Evolutionary conservation across 192 early-diverging fungal genomes (phyloP).

Genomic region (Rhizophagus prolifer): DNA sequence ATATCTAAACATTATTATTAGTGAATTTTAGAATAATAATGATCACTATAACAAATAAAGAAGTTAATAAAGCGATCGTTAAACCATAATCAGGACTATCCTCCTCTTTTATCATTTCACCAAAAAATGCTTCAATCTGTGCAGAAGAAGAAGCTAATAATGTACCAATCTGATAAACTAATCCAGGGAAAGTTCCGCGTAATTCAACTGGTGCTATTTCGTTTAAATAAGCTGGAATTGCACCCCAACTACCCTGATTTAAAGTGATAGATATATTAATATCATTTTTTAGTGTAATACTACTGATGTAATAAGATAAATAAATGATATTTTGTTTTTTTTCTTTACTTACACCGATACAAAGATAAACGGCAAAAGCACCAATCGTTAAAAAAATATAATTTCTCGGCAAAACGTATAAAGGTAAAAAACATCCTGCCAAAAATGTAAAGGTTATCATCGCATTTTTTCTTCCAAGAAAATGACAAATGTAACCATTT

Average conservation of each 20-base stretch:
- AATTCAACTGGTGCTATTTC: slow-evolving; percentile 68
- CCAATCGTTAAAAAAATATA: slow-evolving; percentile 36
- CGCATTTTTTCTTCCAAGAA: slow-evolving; percentile 59
- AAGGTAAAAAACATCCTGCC: slow-evolving; percentile 67
- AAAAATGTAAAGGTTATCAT: slow-evolving; percentile 52
- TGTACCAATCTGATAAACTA: slow-evolving; percentile 76
- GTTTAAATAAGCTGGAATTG: slow-evolving; percentile 67
- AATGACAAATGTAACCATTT: slow-evolving; percentile 69
- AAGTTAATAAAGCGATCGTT: slow-evolving; percentile 54
- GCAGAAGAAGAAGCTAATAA: slow-evolving; percentile 58
- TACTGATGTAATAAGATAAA: not conserved
- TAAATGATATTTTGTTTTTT: not conserved
- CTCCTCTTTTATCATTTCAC: slow-evolving; percentile 36
- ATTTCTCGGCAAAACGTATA: slow-evolving; percentile 58
- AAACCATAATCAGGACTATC: slow-evolving; percentile 49
- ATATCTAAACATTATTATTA: not conserved
- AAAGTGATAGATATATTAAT: not conserved
- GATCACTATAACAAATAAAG: not conserved
- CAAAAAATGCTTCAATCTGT: slow-evolving; percentile 53
- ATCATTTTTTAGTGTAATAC: not conserved
- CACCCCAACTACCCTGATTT: slow-evolving; percentile 41
- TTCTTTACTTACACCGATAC: slow-evolving; percentile 42
- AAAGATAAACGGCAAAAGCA: slow-evolving; percentile 52
- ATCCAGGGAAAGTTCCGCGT: slow-evolving; percentile 69
- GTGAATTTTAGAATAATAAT: not conserved